Conservation (phyloP, 139 green algal species). For the Chara braunii region DNA sequence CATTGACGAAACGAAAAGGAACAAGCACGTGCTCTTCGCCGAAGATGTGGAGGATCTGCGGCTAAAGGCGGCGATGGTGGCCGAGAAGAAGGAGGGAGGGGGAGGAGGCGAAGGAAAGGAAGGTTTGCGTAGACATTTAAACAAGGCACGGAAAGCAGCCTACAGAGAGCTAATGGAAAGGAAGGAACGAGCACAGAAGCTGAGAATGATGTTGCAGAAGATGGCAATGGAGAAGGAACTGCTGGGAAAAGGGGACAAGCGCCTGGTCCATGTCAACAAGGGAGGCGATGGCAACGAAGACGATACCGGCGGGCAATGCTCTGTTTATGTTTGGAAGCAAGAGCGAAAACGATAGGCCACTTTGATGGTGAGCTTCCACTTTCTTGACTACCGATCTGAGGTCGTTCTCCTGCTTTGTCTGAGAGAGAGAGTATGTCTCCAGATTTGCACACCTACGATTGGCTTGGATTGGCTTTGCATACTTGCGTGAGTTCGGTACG, state of each 20-base stretch:
- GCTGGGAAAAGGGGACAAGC: constrained; percentile 70
- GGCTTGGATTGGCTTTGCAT: too few species aligned
- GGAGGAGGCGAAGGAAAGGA: not conserved
- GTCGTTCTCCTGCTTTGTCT: too few species aligned
- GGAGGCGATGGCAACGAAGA: too few species aligned
- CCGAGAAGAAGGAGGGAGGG: not conserved
- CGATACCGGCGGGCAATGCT: too few species aligned
- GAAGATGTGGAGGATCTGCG: not conserved
- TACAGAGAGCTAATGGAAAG: constrained; percentile 77
- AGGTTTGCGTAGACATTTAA: not conserved
- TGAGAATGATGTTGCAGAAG: constrained; percentile 48
- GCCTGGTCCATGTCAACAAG: constrained; percentile 54
- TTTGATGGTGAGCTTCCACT: too few species aligned
- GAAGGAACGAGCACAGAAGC: constrained; percentile 51
- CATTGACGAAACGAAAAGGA: constrained; percentile 54
- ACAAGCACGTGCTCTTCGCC: constrained; percentile 70
- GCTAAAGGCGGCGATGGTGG: not conserved
- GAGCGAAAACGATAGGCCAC: too few species aligned
- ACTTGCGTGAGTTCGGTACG: too few species aligned
- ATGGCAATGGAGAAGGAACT: constrained; percentile 66
- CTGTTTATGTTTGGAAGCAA: too few species aligned
- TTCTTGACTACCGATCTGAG: too few species aligned
- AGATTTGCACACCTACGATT: too few species aligned
- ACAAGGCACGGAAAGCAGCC: constrained; percentile 35
- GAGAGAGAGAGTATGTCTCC: too few species aligned